Percentiles rank a stretch among this genome's conserved stretches.
Conservation (phyloP, 106 monocot species). For the Allium fistulosum region DNA sequence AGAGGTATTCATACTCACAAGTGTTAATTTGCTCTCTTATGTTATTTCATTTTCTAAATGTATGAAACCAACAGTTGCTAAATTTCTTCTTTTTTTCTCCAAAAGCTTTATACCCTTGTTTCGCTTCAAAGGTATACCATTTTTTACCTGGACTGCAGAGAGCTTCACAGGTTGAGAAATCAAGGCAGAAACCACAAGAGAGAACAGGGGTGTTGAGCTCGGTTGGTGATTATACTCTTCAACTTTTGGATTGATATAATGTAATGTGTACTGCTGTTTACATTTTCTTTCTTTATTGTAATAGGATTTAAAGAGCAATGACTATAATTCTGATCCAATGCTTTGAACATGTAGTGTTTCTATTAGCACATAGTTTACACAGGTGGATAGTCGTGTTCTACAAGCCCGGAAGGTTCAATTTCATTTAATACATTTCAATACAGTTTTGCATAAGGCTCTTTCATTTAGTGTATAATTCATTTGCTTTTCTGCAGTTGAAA, state of each 20-base stretch:
- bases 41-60: too few relatives aligned
- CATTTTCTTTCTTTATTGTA: not conserved
- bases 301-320: constrained; percentile 55
- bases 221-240: constrained; percentile 17
- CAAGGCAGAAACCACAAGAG: constrained; percentile 91
- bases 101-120: constrained; percentile 71
- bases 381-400: constrained; percentile 75
- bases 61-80: too few relatives aligned
- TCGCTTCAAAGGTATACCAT: constrained; percentile 85
- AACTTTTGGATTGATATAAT: too few relatives aligned
- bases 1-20: too few relatives aligned
- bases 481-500: constrained; percentile 44
- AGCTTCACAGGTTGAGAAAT: too few relatives aligned
- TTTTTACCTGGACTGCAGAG: constrained; percentile 58
- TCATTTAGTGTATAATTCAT: not conserved
- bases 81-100: too few relatives aligned
- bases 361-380: constrained; percentile 55
- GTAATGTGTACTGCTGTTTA: too few relatives aligned
- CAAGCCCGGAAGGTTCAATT: constrained; percentile 63
- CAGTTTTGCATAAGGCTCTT: not conserved
- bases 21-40: too few relatives aligned
- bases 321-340: constrained; percentile 84
- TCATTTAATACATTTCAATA: not conserved
- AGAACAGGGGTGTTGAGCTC: constrained; percentile 63
- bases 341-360: constrained; percentile 55